These are phyloP conservation scores for Herpotrichia juniperi DNA, from an alignment of 2,329 filamentous ascomycete species.

Conservation along the genomic window DNA sequence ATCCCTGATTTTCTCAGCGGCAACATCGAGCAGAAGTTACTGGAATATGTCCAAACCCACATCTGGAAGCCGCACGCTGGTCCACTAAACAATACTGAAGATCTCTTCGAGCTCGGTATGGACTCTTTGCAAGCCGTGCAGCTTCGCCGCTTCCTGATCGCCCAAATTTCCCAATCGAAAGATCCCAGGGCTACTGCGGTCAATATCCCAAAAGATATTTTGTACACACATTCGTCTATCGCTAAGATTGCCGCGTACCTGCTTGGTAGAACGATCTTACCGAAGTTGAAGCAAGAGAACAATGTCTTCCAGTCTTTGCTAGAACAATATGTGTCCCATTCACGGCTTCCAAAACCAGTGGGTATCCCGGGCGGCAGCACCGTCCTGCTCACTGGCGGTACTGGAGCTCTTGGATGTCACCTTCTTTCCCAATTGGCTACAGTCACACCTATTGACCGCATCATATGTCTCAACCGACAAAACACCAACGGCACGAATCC, in stretches of 20 bases:
- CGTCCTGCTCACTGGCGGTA: neutral
- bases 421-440: neutral
- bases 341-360: neutral
- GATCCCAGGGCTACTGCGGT: neutral
- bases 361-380: too few relatives aligned
- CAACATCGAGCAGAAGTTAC: neutral
- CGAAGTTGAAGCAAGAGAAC: neutral
- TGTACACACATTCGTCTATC: neutral
- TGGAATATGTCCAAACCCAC: neutral
- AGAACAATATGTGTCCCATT: neutral
- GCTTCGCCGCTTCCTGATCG: neutral
- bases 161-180: neutral
- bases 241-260: neutral
- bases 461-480: neutral
- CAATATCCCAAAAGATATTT: neutral
- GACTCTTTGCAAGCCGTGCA: conserved; percentile 26
- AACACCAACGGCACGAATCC: neutral
- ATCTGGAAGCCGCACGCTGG: conserved; percentile 1
- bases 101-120: conserved; percentile 34
- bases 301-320: neutral
- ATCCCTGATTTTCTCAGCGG: neutral
- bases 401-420: neutral
- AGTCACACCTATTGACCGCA: neutral
- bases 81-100: conserved; percentile 15
- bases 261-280: neutral